phyloP scores from a whole-genome alignment of 495 filamentous ascomycete genomes.

The Geopyxis carbonaria region DNA sequence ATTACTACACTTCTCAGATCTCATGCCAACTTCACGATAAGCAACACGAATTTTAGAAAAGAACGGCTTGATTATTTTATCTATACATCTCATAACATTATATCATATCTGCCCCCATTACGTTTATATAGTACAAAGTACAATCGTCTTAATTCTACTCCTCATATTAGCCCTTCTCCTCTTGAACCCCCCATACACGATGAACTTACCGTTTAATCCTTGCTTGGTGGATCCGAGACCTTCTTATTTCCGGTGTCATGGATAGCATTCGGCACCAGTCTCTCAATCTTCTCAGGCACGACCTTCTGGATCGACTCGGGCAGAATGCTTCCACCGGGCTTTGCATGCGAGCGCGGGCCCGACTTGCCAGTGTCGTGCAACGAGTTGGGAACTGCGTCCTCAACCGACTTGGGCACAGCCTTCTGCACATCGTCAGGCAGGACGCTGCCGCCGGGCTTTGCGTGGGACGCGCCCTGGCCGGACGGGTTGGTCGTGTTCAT shows the following conservation, averaged over 20 bases:
- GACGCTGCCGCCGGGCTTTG: background rate
- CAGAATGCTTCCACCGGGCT: slow-evolving; percentile 2
- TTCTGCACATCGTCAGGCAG: slow-evolving; percentile 1
- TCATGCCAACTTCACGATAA: too few species aligned
- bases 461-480: background rate
- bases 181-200: too few species aligned
- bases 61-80: too few species aligned
- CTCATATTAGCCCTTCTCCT: too few species aligned
- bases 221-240: too few species aligned
- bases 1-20: too few species aligned
- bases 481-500: background rate
- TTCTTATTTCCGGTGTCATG: slow-evolving; percentile 7
- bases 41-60: too few species aligned
- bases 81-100: too few species aligned
- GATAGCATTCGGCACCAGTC: slow-evolving; percentile 2
- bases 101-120: too few species aligned
- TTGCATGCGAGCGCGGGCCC: slow-evolving; percentile 6
- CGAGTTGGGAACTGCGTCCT: slow-evolving; percentile 4
- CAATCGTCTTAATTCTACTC: too few species aligned
- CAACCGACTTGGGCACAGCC: slow-evolving; percentile 1
- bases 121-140: too few species aligned
- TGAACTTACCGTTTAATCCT: too few species aligned
- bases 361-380: slow-evolving; percentile 7
- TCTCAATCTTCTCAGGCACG: slow-evolving; percentile 3
- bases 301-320: slow-evolving; percentile 4